These are phyloP conservation scores for Macrophomina pseudophaseolina DNA, from an alignment of 2,329 filamentous ascomycete genomes.

Conservation along the genomic window DNA sequence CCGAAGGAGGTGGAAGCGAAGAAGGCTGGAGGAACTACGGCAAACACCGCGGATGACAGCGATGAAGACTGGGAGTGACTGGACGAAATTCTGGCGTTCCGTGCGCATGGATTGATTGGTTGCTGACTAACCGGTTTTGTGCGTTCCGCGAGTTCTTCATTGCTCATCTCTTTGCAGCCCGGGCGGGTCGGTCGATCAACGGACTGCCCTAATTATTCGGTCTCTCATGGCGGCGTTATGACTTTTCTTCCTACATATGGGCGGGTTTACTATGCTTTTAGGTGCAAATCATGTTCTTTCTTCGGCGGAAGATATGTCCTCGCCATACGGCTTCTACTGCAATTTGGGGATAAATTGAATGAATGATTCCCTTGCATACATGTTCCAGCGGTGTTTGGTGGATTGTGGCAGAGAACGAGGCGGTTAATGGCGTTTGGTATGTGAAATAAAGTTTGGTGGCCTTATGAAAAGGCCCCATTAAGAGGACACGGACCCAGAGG, in stretches of 20 bases:
- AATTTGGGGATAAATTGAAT: not conserved
- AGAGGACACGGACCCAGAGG: too few relatives aligned
- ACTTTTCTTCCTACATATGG: not conserved
- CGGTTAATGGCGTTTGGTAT: too few relatives aligned
- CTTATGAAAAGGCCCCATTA: too few relatives aligned
- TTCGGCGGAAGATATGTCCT: too few relatives aligned
- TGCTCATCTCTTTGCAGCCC: not conserved
- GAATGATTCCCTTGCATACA: not conserved
- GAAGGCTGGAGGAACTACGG: conserved; percentile 33
- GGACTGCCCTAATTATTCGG: not conserved
- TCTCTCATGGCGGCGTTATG: not conserved
- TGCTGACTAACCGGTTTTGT: conserved; percentile 14
- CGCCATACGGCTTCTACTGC: too few relatives aligned
- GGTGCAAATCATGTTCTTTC: too few relatives aligned
- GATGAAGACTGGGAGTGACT: conserved; percentile 77
- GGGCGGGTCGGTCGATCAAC: not conserved
- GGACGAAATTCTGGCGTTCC: conserved; percentile 17
- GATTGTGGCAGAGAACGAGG: too few relatives aligned
- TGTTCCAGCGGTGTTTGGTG: too few relatives aligned
- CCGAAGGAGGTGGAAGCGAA: conserved; percentile 62
- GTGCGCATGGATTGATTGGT: conserved; percentile 2
- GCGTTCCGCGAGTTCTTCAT: not conserved
- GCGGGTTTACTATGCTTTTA: not conserved
- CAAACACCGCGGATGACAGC: conserved; percentile 59
- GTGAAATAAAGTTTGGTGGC: too few relatives aligned